Base-by-base conservation (phyloP, 2,329 filamentous ascomycete species). In the Phyllosticta citribraziliensis region DNA sequence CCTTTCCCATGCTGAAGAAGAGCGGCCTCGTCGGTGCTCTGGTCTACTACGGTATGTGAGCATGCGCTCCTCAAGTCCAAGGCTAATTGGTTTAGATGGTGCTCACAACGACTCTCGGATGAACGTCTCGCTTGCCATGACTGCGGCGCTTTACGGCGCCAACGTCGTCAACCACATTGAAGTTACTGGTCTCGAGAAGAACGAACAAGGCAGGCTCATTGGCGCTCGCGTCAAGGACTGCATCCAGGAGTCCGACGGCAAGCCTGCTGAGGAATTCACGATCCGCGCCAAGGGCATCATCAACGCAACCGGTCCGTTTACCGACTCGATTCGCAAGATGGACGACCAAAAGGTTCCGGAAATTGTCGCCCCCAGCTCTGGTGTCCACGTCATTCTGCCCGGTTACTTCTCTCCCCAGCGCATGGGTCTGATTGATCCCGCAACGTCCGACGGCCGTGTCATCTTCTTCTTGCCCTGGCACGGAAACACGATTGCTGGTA, bases 401-500 rank as follows among this genome's bases (percentile, higher is more conserved):
- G 90, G 90, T 55, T 95, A 94, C 78, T 94, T 88, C 79, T 89
- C 87, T 68, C 90, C 90, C 52, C 82, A 86, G 20, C 87, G 91
- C 70, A 94, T 95, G 89, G 91, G 91, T 64, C 80, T 95, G 51
- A 89, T 95, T 67, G 91, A 96, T 69, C 90, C 91, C 5, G 85
- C 85, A 51, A 94, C 91, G 1, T 95, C 90, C 1, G 91, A 95
- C 70, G 91, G 91, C 20, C 84, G 91, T 71, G 91, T 95, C 56
- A 93, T 95, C 70, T 95, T 95, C 83, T 95, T 96, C 81, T 80
- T 95, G 51, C 91, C 91, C 22, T 95, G 91, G 91, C 90, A 95
- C 76, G 90, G 90, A 56, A 94, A 94, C 76, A 95, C 90, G 14
- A 94, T 95, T 70, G 91, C 90, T 54, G 91, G 91, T 64, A 95